These are phyloP conservation scores for Aegle marmelos DNA, from an alignment of 345 rosid species.

Conservation along the genomic window DNA sequence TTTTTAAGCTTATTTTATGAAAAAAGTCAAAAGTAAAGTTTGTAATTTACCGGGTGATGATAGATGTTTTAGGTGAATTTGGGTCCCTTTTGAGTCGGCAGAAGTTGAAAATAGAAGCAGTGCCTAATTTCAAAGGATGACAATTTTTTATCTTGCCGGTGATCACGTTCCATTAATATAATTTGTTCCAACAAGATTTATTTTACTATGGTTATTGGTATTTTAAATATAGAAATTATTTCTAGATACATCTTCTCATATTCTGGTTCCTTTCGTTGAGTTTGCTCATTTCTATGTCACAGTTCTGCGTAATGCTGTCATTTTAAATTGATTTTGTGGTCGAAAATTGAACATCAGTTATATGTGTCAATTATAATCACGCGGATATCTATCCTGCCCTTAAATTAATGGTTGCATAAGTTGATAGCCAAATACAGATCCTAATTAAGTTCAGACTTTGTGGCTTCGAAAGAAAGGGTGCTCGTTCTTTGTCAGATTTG, in stretches of 20 bases:
- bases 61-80: background rate
- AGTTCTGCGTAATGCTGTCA: background rate
- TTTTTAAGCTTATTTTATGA: background rate
- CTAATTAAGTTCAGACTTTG: background rate
- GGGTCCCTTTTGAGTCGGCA: background rate
- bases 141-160: too few species aligned
- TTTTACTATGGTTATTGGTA: too few species aligned
- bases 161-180: too few species aligned
- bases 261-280: too few species aligned
- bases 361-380: too few species aligned
- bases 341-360: background rate
- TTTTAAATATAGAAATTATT: too few species aligned
- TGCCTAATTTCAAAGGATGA: background rate
- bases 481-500: background rate
- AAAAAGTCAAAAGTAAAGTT: background rate
- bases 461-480: background rate
- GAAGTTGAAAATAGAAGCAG: background rate
- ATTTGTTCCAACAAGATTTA: too few species aligned
- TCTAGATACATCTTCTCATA: too few species aligned
- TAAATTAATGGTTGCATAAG: background rate
- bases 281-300: background rate
- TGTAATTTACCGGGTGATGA: background rate
- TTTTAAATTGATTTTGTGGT: background rate
- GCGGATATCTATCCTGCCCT: too few species aligned
- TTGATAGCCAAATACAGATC: background rate